These are phyloP conservation scores for Vanrija humicola DNA, from an alignment of 1,284 basidiomycete genomes.

Conservation along the genomic window DNA sequence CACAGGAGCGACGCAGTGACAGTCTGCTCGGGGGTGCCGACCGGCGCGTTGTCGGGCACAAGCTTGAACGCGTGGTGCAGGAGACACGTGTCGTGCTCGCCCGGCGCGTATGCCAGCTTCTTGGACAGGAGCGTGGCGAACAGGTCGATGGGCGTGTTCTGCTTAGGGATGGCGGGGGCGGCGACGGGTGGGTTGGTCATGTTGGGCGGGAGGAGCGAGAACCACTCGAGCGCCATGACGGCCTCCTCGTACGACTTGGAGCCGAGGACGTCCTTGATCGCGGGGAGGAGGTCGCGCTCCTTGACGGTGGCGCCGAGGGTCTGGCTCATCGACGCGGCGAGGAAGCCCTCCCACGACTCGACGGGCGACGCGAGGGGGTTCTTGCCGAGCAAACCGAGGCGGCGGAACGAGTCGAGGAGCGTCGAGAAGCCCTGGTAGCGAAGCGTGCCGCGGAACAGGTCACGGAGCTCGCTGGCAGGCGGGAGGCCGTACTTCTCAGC, in stretches of 20 bases:
- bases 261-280: slow-evolving; percentile 5
- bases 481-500: slow-evolving; percentile 66
- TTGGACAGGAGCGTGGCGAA: slow-evolving; percentile 71
- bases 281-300: background rate
- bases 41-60: slow-evolving; percentile 18
- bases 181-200: slow-evolving; percentile 6
- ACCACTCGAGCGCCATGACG: slow-evolving; percentile 59
- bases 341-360: slow-evolving; percentile 27
- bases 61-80: slow-evolving; percentile 72
- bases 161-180: slow-evolving; percentile 3
- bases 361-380: slow-evolving; percentile 34
- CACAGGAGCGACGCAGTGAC: slow-evolving; percentile 71
- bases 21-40: slow-evolving; percentile 53
- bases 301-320: slow-evolving; percentile 1
- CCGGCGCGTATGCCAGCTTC: slow-evolving; percentile 66
- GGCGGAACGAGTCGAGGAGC: slow-evolving; percentile 69
- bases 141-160: slow-evolving; percentile 64
- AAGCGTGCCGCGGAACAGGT: slow-evolving; percentile 80
- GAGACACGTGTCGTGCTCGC: slow-evolving; percentile 82
- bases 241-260: slow-evolving; percentile 42
- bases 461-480: slow-evolving; percentile 55
- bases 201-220: slow-evolving; percentile 50
- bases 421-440: slow-evolving; percentile 84
- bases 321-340: slow-evolving; percentile 15
- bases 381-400: slow-evolving; percentile 66